Evolutionary conservation across 148 eudicot species (phyloP), one percentile per base, ranked within the genome.

Genomic region (Arctostaphylos glauca): DNA sequence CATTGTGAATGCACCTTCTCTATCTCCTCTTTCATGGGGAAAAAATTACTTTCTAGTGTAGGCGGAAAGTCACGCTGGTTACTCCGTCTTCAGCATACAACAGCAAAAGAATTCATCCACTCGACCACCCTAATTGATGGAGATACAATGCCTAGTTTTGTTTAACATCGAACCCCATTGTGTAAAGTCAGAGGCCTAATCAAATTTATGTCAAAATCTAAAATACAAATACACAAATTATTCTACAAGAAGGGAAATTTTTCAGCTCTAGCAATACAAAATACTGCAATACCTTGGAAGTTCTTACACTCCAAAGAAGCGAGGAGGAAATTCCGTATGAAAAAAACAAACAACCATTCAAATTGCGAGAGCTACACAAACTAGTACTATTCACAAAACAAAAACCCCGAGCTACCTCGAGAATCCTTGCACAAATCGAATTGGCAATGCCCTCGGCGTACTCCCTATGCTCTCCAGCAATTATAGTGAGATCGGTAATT

Each of bases 401-500:
- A 80, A 84, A 56, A 67, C 55, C 74, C 31, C 7, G 9, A 55
- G 8, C 44, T 15, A 95, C 98, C 98, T 95, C 98, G 74, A 95
- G 71, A 88, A 95, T 90, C 88, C 98, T 88, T 47, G 90, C 87
- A 85, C 98, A 95, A 85, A 95, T 86, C 6, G 91, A 92, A 52
- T 89, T 88, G 9, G 96, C 96, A 80, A 95, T 92, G 55, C 98
- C 98, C 73, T 89, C 88, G 19, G 83, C 95, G 53, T 88, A 89
- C 67, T 85, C 88, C 78, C 91, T 82, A 55, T 91, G 94, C 43
- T 92, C 98, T 6, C 94, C 98, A n/a, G 98, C 98, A 70, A 95
- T 92, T 72, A 95, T 90, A 0, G 98, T 95, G 43, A 95, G 95
- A 87, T 96, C 99, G 15, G 98, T 96, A 47, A 96, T 96, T 6